Evolutionary conservation across 139 green algal species (phyloP), one percentile per base, ranked within the genome.

Genomic region (Dunaliella primolecta): DNA sequence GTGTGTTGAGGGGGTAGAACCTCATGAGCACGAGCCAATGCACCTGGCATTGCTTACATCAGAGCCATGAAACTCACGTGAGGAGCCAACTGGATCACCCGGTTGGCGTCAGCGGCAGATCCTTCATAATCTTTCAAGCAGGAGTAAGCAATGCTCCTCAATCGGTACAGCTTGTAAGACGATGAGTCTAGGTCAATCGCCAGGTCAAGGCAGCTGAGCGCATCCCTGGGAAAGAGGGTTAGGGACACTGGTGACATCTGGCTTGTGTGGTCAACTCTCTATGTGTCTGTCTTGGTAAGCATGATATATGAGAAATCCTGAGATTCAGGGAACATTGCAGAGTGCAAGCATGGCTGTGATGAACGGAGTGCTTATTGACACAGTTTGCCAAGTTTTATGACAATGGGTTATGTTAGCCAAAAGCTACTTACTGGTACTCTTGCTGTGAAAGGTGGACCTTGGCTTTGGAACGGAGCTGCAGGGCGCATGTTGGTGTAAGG

Each of bases 121-220:
- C 80, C 75, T 30, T 87, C 75, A 37, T 84, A 89, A 35, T 89
- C 79, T 33, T 89, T 80, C 1, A 89, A 75, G 56, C 86, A 89
- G 3, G 86, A 74, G 15, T 87, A 55, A 2, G 88, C 85, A n/a
- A 91, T 91, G 76, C 82, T 86, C 0, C 88, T 75, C 75, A 91
- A 71, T 7, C 88, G 88, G 76, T 91, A 91, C 21, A 91, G 75
- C 81, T 91, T 91, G 81, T 88, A 89, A 20, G 83, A 88, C 2
- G 83, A 85, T 0, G 83, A 86, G 27, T 91, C 84, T 32, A 91
- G 75, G 24, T 91, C 88, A 3, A 91, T 87, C 27, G 88, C 88
- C 0, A 88, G 57, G 37, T 91, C 88, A 0, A 91, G 37, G 46
- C 84, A 88, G 2, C 30, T 64, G 11, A 91, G 83, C 0, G 88